These are phyloP conservation scores for Talaromyces sp. DNA, from an alignment of 2,329 filamentous ascomycete genomes.

Conservation along the genomic window DNA sequence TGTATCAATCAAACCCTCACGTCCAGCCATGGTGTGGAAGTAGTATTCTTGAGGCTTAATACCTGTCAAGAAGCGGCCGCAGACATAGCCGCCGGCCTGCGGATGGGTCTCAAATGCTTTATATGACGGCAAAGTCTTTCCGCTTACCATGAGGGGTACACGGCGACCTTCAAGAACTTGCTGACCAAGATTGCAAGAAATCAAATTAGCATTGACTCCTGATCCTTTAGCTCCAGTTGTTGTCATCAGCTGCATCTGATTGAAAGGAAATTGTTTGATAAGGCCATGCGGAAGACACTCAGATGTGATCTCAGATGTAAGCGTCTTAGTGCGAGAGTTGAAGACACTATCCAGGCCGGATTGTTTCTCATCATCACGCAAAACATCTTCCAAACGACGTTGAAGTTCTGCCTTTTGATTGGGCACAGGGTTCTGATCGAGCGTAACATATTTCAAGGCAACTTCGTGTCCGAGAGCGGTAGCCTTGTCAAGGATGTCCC, in stretches of 20 bases:
- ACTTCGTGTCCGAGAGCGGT: conserved; percentile 68
- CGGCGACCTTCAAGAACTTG: conserved; percentile 91
- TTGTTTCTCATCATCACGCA: conserved; percentile 87
- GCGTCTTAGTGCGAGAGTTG: conserved; percentile 61
- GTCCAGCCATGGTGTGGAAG: conserved; percentile 98
- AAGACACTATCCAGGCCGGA: conserved; percentile 82
- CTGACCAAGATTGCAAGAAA: conserved; percentile 95
- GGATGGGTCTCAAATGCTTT: conserved; percentile 84
- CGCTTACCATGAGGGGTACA: conserved; percentile 96
- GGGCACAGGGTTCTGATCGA: conserved; percentile 59
- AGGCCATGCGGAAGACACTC: conserved; percentile 76
- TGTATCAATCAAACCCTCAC: conserved; percentile 97
- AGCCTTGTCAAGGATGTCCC: conserved; percentile 62
- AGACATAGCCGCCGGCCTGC: conserved; percentile 86
- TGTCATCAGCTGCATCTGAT: conserved; percentile 99
- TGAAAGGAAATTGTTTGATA: conserved; percentile 87
- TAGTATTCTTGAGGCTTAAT: conserved; percentile 97
- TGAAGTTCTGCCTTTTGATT: conserved; percentile 65
- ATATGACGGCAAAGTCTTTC: conserved; percentile 93
- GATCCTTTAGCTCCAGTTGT: conserved; percentile 92
- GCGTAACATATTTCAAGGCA: conserved; percentile 80
- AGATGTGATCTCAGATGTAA: conserved; percentile 73
- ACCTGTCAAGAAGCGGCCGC: conserved; percentile 94
- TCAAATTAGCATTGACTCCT: conserved; percentile 90
- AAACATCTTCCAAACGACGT: conserved; percentile 76